phyloP scores from a whole-genome alignment of 768 basidiomycete genomes.

The Brasilioporus rufonigricans region DNA sequence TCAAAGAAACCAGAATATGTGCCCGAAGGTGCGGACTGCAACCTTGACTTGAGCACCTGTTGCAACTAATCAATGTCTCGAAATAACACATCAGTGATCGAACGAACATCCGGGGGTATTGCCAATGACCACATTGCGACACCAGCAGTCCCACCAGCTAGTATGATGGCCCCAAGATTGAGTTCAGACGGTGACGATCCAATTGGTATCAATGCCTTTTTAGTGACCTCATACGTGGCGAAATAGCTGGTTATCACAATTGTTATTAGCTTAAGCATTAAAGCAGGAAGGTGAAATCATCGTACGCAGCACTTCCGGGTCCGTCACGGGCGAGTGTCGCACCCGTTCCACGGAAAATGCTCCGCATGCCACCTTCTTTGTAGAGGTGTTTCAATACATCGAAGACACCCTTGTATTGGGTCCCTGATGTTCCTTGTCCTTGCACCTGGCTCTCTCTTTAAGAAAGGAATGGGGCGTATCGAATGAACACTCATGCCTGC shows the following conservation, averaged over 20 bases:
- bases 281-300: constrained; percentile 13
- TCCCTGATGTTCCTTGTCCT: constrained; percentile 74
- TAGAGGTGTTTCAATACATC: constrained; percentile 92
- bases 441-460: constrained; percentile 59
- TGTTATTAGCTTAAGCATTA: constrained; percentile 4
- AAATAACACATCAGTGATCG: not conserved
- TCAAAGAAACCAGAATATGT: constrained; percentile 96
- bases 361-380: constrained; percentile 87
- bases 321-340: constrained; percentile 96
- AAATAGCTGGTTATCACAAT: constrained; percentile 73
- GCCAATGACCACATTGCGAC: constrained; percentile 98
- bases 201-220: constrained; percentile 79
- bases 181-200: constrained; percentile 79
- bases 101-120: constrained; percentile 91
- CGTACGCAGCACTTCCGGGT: constrained; percentile 94
- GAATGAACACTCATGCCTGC: constrained; percentile 51
- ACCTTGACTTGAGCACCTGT: constrained; percentile 91
- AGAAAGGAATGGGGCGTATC: not conserved
- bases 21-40: constrained; percentile 95
- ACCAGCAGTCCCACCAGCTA: constrained; percentile 93
- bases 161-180: constrained; percentile 80
- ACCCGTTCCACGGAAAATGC: constrained; percentile 87
- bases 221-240: constrained; percentile 93
- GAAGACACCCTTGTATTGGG: constrained; percentile 83
- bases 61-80: constrained; percentile 6